These are phyloP conservation scores for Argentina anserina DNA, from an alignment of 306 rosid species.

Conservation along the genomic window DNA sequence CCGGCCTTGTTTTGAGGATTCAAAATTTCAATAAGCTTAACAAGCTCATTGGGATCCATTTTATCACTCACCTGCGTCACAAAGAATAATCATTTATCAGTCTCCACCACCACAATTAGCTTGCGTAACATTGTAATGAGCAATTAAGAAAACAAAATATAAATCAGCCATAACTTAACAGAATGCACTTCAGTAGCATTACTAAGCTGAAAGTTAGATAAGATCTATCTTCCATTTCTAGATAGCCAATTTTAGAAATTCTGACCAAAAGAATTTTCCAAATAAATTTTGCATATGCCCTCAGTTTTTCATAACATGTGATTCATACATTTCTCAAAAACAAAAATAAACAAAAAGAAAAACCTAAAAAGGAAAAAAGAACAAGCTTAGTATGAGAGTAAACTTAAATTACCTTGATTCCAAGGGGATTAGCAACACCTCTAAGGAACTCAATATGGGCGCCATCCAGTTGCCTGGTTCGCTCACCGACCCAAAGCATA, in stretches of 20 bases:
- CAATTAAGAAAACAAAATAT: background rate
- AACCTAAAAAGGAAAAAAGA: background rate
- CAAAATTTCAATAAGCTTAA: constrained; percentile 82
- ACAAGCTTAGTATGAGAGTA: background rate
- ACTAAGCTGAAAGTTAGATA: background rate
- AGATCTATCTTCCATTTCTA: background rate
- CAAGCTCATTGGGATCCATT: constrained; percentile 93
- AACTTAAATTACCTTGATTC: constrained; percentile 73
- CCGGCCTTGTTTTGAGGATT: constrained; percentile 94
- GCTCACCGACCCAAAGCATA: constrained; percentile 93
- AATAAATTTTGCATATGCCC: background rate
- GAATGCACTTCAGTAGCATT: no score
- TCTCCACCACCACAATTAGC: background rate
- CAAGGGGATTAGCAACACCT: constrained; percentile 95
- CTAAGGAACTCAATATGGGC: constrained; percentile 93
- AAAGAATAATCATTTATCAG: constrained; percentile 12
- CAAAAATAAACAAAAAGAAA: no score
- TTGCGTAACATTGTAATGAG: background rate
- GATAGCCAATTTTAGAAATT: background rate
- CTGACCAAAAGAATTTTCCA: background rate
- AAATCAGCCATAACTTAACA: background rate
- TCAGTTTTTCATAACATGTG: background rate
- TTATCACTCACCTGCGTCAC: constrained; percentile 82
- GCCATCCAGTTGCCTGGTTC: constrained; percentile 95
- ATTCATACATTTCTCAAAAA: constrained; percentile 2